These are phyloP conservation scores for Cladosporium cucumerinum DNA, from an alignment of 2,329 filamentous ascomycete genomes.

Conservation along the genomic window DNA sequence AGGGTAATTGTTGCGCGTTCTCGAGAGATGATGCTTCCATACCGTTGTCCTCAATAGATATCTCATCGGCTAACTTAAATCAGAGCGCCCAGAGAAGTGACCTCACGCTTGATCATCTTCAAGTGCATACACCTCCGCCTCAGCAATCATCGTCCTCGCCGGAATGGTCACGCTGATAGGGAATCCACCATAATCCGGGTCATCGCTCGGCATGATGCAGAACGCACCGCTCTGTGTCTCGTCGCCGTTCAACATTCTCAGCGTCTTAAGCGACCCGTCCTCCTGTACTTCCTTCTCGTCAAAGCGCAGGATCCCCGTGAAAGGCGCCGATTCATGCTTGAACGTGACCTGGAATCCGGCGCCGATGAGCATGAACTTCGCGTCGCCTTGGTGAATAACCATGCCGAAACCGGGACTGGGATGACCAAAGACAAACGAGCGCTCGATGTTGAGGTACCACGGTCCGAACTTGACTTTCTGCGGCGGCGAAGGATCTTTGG, in stretches of 20 bases:
- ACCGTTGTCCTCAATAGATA: no score
- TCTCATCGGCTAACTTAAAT: no score
- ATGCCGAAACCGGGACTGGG: constrained; percentile 43
- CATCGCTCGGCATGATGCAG: constrained; percentile 55
- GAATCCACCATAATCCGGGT: constrained; percentile 56
- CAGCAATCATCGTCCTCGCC: constrained; percentile 48
- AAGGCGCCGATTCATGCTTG: constrained; percentile 34
- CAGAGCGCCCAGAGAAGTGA: no score
- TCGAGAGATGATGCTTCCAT: no score
- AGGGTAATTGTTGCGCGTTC: no score
- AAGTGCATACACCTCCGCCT: constrained; percentile 38
- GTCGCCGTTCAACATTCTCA: constrained; percentile 43
- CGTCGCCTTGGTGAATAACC: constrained; percentile 40
- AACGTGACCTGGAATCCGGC: constrained; percentile 44
- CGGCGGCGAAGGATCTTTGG: constrained; percentile 30
- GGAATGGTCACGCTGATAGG: constrained; percentile 55
- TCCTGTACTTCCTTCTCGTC: constrained; percentile 42
- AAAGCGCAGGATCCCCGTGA: constrained; percentile 44
- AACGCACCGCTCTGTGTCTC: constrained; percentile 49
- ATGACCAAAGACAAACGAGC: constrained; percentile 47
- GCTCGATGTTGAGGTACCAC: constrained; percentile 38
- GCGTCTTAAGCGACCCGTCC: constrained; percentile 37
- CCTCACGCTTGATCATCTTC: constrained; percentile 1
- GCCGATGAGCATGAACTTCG: constrained; percentile 45
- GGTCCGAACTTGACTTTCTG: constrained; percentile 36